Percentiles rank a stretch among this genome's conserved stretches.
These are phyloP conservation scores for Castanospermum australe DNA, from an alignment of 306 rosid genomes.

Conservation along the genomic window DNA sequence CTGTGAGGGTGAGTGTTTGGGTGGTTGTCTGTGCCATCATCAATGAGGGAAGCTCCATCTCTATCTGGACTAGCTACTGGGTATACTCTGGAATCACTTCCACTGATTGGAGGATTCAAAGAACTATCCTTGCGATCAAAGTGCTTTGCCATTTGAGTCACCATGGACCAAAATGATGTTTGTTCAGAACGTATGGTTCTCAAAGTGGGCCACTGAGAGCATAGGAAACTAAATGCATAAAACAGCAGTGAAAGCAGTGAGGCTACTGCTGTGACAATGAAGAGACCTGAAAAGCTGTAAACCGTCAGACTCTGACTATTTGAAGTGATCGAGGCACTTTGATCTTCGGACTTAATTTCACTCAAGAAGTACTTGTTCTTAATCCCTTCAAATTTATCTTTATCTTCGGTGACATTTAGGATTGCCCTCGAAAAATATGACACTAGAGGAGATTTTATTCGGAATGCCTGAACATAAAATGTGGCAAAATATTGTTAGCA, in stretches of 20 bases:
- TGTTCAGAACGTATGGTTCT: neutral
- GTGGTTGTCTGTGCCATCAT: neutral
- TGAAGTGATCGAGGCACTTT: constrained; percentile 10
- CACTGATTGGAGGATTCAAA: neutral
- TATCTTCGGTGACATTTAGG: constrained; percentile 40
- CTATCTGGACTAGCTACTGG: neutral
- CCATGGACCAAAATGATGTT: neutral
- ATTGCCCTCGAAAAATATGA: constrained; percentile 48
- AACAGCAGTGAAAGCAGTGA: constrained; percentile 2
- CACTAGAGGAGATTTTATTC: constrained; percentile 35
- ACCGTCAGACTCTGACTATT: constrained; percentile 25
- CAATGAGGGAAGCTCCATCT: neutral
- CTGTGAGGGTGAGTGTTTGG: too few species aligned
- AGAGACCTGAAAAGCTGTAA: constrained; percentile 41
- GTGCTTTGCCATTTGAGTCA: constrained; percentile 2
- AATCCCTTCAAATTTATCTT: constrained; percentile 10
- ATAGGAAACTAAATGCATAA: neutral
- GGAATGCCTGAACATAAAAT: constrained; percentile 41
- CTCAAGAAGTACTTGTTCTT: constrained; percentile 15
- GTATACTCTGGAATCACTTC: neutral
- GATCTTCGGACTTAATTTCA: neutral
- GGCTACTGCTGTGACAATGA: constrained; percentile 22
- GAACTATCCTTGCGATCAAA: constrained; percentile 7
- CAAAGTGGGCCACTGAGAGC: neutral
- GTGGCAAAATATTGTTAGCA: neutral